These are phyloP conservation scores for Rhodosporidiobolus sp. DNA, from an alignment of 768 basidiomycete genomes.

Conservation along the genomic window DNA sequence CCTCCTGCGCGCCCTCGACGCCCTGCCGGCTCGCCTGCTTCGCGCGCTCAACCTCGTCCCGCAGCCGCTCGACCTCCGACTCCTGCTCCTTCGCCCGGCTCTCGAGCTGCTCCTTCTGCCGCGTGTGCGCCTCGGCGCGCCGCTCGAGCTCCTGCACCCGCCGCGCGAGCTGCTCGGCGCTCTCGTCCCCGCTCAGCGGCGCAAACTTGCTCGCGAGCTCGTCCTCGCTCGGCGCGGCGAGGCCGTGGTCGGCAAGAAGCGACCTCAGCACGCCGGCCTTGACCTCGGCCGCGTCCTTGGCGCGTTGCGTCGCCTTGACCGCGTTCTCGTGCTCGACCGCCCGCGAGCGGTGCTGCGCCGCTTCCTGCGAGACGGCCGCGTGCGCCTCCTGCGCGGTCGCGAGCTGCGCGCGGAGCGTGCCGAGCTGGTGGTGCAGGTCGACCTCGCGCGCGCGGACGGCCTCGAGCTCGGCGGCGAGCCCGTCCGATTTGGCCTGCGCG, in stretches of 20 bases:
- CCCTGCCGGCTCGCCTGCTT: conserved; percentile 22
- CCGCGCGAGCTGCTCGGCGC: conserved; percentile 41
- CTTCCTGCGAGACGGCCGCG: conserved; percentile 64
- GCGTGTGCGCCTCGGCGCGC: conserved; percentile 76
- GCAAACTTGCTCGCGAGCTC: conserved; percentile 51
- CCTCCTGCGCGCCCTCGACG: conserved; percentile 14
- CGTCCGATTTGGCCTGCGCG: conserved; percentile 10
- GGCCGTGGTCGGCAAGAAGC: conserved; percentile 82
- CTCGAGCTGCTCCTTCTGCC: conserved; percentile 87
- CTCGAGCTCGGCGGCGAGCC: conserved; percentile 28
- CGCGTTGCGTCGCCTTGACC: conserved; percentile 62
- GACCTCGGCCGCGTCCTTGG: conserved; percentile 66
- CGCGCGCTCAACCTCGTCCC: conserved; percentile 30
- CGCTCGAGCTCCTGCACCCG: conserved; percentile 73
- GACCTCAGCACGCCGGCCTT: conserved; percentile 76
- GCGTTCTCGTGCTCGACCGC: conserved; percentile 64
- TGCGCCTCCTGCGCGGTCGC: conserved; percentile 74
- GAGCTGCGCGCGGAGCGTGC: conserved; percentile 74
- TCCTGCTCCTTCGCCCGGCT: conserved; percentile 49
- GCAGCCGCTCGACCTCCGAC: conserved; percentile 25
- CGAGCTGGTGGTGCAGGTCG: conserved; percentile 66
- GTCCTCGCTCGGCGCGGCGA: conserved; percentile 67
- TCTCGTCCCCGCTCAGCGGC: conserved; percentile 46
- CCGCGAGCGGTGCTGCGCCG: conserved; percentile 68
- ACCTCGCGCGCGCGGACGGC: conserved; percentile 31